A percentile compares a stretch with the other conserved stretches of the same genome.
Evolutionary conservation across 768 basidiomycete species (phyloP).

Genomic region (Leccinum rimulosum): DNA sequence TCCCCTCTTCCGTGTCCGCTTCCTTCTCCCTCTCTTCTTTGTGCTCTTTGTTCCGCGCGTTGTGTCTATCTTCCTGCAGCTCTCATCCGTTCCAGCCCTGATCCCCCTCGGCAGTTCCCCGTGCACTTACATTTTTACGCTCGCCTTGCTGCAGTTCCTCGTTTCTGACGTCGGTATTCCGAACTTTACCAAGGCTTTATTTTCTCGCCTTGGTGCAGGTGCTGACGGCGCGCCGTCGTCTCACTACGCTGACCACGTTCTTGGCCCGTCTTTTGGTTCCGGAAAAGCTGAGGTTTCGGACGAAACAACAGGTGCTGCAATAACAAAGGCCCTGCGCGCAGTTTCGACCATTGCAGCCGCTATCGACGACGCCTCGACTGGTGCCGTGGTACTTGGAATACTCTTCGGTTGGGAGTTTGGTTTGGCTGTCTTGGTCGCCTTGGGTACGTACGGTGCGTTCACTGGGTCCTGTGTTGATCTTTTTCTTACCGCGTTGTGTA

Average conservation of each 20-base stretch:
- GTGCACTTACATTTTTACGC: constrained; percentile 69
- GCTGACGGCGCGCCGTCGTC: constrained; percentile 61
- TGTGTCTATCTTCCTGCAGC: too few relatives aligned
- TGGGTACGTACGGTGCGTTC: constrained; percentile 68
- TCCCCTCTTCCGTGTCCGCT: too few relatives aligned
- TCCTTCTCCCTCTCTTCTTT: too few relatives aligned
- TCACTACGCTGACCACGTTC: constrained; percentile 81
- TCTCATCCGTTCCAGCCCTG: too few relatives aligned
- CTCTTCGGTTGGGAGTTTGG: constrained; percentile 67
- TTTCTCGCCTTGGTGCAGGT: constrained; percentile 89
- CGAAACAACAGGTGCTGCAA: constrained; percentile 6
- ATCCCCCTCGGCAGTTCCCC: constrained; percentile 40
- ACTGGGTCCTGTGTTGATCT: background rate
- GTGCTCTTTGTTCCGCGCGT: too few relatives aligned
- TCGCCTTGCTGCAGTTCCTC: constrained; percentile 68
- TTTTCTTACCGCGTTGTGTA: constrained; percentile 1
- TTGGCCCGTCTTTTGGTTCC: constrained; percentile 83
- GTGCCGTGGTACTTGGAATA: constrained; percentile 62
- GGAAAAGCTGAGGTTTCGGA: background rate
- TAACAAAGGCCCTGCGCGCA: constrained; percentile 18
- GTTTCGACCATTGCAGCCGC: constrained; percentile 72
- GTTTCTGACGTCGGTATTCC: constrained; percentile 66
- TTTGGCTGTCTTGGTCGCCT: constrained; percentile 65
- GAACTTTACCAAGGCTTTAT: constrained; percentile 67
- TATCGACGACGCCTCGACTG: constrained; percentile 74